These are phyloP conservation scores for Waltiozyma solani DNA, from an alignment of 1,139 yeast species.

Conservation along the genomic window DNA sequence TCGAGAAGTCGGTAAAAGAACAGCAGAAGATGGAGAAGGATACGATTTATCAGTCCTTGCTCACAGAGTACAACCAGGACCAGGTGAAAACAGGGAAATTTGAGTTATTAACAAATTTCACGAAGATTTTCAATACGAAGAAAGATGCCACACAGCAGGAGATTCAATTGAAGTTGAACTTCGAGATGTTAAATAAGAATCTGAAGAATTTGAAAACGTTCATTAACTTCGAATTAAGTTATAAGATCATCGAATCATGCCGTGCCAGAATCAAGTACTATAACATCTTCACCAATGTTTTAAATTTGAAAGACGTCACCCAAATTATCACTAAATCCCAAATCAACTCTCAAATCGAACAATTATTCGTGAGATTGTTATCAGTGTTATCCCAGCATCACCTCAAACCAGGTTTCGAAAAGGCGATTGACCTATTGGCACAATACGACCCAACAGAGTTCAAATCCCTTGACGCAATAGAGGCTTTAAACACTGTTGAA, in stretches of 20 bases:
- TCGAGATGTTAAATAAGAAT: slow-evolving; percentile 36
- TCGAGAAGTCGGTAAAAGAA: slow-evolving; percentile 11
- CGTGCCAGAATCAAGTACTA: slow-evolving; percentile 27
- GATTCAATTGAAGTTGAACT: slow-evolving; percentile 41
- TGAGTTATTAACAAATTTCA: slow-evolving; percentile 43
- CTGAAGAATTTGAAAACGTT: slow-evolving; percentile 33
- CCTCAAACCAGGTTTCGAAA: slow-evolving; percentile 71
- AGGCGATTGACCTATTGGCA: slow-evolving; percentile 61
- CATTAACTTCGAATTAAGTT: slow-evolving; percentile 35
- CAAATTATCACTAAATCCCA: slow-evolving; percentile 21
- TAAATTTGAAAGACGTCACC: slow-evolving; percentile 13
- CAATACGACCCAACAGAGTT: slow-evolving; percentile 58
- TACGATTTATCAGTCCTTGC: slow-evolving; percentile 29
- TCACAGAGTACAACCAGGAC: slow-evolving; percentile 19
- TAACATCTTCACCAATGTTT: slow-evolving; percentile 10
- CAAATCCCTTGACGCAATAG: slow-evolving; percentile 22
- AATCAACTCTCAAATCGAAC: slow-evolving; percentile 29
- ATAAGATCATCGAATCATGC: slow-evolving; percentile 32
- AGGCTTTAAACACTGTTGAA: slow-evolving; percentile 38
- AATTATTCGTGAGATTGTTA: slow-evolving; percentile 57
- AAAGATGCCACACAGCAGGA: slow-evolving; percentile 34
- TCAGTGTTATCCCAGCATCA: slow-evolving; percentile 62
- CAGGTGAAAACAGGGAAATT: slow-evolving; percentile 24
- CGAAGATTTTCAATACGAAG: slow-evolving; percentile 44
- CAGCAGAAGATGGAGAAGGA: slow-evolving; percentile 21